Conservation (phyloP, 1,139 yeast genomes). For the Kodamaea sp. region DNA sequence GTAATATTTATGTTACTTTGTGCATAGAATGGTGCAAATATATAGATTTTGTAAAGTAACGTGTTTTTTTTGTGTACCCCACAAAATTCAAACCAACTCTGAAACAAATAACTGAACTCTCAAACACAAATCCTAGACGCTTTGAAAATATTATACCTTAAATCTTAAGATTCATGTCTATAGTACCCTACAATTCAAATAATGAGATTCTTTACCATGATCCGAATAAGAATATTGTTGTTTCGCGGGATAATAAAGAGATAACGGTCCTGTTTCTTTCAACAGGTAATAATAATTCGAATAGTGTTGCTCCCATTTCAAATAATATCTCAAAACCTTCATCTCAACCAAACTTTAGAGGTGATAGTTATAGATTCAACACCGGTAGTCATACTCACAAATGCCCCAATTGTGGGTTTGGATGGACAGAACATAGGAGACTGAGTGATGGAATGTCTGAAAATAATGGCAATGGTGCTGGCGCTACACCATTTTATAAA, state of each 20-base stretch:
- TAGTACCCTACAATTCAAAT: constrained; percentile 36
- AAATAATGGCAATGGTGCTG: background rate
- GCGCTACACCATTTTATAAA: background rate
- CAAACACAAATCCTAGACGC: too few species aligned
- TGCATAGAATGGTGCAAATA: background rate
- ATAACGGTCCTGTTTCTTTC: constrained; percentile 38
- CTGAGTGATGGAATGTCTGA: constrained; percentile 1
- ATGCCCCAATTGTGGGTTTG: constrained; percentile 47
- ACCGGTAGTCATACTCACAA: constrained; percentile 7
- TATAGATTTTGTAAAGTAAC: background rate
- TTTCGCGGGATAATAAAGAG: constrained; percentile 40
- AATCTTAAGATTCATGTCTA: constrained; percentile 27
- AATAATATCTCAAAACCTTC: background rate
- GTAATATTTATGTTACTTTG: background rate
- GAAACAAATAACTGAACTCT: too few species aligned
- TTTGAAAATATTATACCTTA: too few species aligned
- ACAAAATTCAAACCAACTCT: too few species aligned
- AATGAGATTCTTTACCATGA: constrained; percentile 37
- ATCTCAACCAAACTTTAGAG: background rate
- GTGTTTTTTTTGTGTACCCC: background rate
- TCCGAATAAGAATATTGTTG: constrained; percentile 39
- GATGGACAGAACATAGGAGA: constrained; percentile 17
- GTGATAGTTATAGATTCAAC: constrained; percentile 1
- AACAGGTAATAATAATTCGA: constrained; percentile 1
- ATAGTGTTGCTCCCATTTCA: too few species aligned